Evolutionary conservation across 306 rosid species (phyloP).

Genomic region (Echinosophora koreensis): DNA sequence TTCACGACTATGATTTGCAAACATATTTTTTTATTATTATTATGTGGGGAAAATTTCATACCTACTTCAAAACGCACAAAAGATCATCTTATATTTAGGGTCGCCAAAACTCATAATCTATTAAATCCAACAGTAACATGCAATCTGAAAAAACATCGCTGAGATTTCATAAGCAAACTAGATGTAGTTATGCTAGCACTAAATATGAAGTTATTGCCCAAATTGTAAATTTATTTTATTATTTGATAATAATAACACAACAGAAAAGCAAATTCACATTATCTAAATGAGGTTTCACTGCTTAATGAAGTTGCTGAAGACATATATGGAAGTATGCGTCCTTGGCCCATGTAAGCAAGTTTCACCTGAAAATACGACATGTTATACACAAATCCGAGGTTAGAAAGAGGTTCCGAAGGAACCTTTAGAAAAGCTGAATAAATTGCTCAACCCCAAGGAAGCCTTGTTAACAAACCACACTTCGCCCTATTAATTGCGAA

Average conservation of each 20-base stretch:
- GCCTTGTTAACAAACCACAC: neutral
- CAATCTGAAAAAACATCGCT: constrained; percentile 41
- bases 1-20: too few species aligned
- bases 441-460: constrained; percentile 26
- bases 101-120: constrained; percentile 47
- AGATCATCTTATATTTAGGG: neutral
- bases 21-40: too few species aligned
- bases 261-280: constrained; percentile 40
- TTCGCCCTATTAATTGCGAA: neutral
- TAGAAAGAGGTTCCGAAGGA: constrained; percentile 1
- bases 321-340: constrained; percentile 72
- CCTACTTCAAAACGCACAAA: neutral
- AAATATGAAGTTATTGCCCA: constrained; percentile 32
- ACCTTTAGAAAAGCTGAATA: constrained; percentile 24
- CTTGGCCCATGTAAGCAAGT: constrained; percentile 67
- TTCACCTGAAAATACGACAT: constrained; percentile 71
- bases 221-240: constrained; percentile 43
- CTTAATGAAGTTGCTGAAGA: constrained; percentile 61
- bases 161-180: constrained; percentile 27
- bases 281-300: constrained; percentile 41
- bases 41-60: too few species aligned
- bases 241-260: constrained; percentile 10
- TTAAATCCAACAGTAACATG: constrained; percentile 33
- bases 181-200: constrained; percentile 35
- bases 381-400: neutral